phyloP scores from a whole-genome alignment of 73 alveolate genomes.

The Tetrahymena borealis region DNA sequence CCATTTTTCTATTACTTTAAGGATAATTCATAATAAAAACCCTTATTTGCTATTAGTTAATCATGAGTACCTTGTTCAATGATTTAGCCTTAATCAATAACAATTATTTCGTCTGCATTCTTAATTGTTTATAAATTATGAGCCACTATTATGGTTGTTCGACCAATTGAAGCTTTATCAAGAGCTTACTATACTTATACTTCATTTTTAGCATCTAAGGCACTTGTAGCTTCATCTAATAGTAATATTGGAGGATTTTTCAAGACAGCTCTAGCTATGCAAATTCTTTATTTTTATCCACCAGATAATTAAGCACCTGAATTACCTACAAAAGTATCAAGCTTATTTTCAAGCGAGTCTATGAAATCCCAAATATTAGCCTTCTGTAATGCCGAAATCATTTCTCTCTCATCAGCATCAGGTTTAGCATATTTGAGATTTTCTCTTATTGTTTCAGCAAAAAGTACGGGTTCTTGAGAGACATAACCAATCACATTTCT shows the following conservation, averaged over 20 bases:
- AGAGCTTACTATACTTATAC: conserved; percentile 4
- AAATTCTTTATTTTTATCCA: conserved; percentile 23
- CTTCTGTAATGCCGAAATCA: conserved; percentile 55
- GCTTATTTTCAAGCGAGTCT: background rate
- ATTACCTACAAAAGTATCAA: conserved; percentile 15
- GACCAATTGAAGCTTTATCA: background rate
- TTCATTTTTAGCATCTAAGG: conserved; percentile 15
- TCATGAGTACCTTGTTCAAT: conserved; percentile 55
- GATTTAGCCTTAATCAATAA: conserved; percentile 52
- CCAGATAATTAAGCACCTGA: conserved; percentile 25
- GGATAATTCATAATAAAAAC: background rate
- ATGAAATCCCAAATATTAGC: conserved; percentile 50
- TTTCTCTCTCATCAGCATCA: conserved; percentile 68
- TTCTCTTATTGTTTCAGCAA: conserved; percentile 57
- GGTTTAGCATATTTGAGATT: conserved; percentile 62
- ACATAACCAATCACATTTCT: conserved; percentile 74
- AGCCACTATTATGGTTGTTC: conserved; percentile 56
- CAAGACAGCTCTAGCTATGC: conserved; percentile 19
- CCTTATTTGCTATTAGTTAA: background rate
- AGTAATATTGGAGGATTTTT: conserved; percentile 12
- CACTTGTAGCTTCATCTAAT: conserved; percentile 39
- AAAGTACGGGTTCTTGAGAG: conserved; percentile 78
- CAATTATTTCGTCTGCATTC: conserved; percentile 54
- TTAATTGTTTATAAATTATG: conserved; percentile 56
- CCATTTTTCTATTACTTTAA: background rate